Evolutionary conservation across 2,329 filamentous ascomycete genomes (phyloP).

Genomic region (Macroventuria anomochaeta): DNA sequence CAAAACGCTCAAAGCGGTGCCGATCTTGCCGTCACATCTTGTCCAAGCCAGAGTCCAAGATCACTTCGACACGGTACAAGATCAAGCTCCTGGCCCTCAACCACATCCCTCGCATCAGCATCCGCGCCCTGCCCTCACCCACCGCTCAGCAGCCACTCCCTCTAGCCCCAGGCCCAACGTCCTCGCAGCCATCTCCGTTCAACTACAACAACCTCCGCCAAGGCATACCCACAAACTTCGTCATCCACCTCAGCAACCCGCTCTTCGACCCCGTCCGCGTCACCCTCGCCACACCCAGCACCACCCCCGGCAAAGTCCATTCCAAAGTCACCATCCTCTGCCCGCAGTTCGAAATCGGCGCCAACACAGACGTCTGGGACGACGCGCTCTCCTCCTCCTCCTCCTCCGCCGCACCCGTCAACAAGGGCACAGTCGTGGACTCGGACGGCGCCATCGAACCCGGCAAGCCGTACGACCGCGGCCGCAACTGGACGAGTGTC

Average conservation of each 20-base stretch:
- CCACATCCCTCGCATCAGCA: slow-evolving; percentile 82
- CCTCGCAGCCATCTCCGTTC: slow-evolving; percentile 36
- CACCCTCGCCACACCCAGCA: slow-evolving; percentile 77
- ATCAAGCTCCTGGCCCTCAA: slow-evolving; percentile 85
- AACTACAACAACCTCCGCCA: slow-evolving; percentile 58
- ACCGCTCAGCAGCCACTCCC: slow-evolving; percentile 57
- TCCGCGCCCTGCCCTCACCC: slow-evolving; percentile 65
- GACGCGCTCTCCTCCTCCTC: slow-evolving; percentile 70
- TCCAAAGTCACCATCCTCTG: slow-evolving; percentile 88
- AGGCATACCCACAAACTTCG: slow-evolving; percentile 71
- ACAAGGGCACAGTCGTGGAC: slow-evolving; percentile 30
- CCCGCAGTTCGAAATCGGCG: slow-evolving; percentile 91
- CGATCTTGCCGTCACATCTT: slow-evolving; percentile 93
- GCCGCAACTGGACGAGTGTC: slow-evolving; percentile 93
- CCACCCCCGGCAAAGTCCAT: slow-evolving; percentile 45
- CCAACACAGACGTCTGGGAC: slow-evolving; percentile 93
- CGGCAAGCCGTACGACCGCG: slow-evolving; percentile 95
- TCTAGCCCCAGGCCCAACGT: slow-evolving; percentile 31
- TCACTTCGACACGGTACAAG: slow-evolving; percentile 86
- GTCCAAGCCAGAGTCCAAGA: slow-evolving; percentile 90
- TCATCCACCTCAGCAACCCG: slow-evolving; percentile 91
- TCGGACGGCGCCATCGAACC: slow-evolving; percentile 66
- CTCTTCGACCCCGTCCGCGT: slow-evolving; percentile 91
- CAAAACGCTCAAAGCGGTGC: slow-evolving; percentile 93
- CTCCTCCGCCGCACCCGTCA: slow-evolving; percentile 51